A percentile compares a stretch with the other conserved stretches of the same genome.
Conservation (phyloP, 768 basidiomycete genomes). For the Boletus rubroflammeus region DNA sequence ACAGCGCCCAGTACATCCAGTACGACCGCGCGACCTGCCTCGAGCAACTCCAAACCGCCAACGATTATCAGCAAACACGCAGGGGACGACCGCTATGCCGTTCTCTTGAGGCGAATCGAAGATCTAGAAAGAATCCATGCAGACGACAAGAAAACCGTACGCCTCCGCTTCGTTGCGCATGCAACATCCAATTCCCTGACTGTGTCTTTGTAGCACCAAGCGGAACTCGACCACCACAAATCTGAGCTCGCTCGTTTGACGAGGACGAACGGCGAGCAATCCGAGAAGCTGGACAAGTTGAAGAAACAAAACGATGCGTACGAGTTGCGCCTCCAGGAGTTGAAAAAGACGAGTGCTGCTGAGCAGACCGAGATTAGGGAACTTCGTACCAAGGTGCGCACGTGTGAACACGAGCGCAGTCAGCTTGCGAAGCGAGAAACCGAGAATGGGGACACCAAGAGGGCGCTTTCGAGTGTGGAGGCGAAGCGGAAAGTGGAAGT, state of each 20-base stretch:
- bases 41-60: constrained; percentile 26
- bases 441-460: constrained; percentile 50
- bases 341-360: constrained; percentile 44
- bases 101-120: constrained; percentile 60
- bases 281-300: constrained; percentile 55
- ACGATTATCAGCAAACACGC: constrained; percentile 16
- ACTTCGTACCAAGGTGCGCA: constrained; percentile 53
- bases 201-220: constrained; percentile 45
- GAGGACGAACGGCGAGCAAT: constrained; percentile 46
- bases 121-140: constrained; percentile 59
- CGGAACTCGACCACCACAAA: constrained; percentile 57
- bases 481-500: constrained; percentile 51
- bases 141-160: constrained; percentile 63
- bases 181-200: background rate
- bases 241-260: constrained; percentile 50
- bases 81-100: constrained; percentile 46
- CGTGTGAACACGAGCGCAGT: constrained; percentile 53
- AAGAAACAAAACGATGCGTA: constrained; percentile 58
- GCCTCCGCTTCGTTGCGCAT: constrained; percentile 10
- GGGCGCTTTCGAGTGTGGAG: constrained; percentile 47
- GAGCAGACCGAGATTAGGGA: constrained; percentile 66
- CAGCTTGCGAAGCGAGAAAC: constrained; percentile 50
- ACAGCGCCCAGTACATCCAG: constrained; percentile 37
- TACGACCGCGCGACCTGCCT: constrained; percentile 20
- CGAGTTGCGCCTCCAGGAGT: constrained; percentile 58